Base-by-base conservation (phyloP, 768 basidiomycete species). In the Phlebiopsis gigantea region DNA sequence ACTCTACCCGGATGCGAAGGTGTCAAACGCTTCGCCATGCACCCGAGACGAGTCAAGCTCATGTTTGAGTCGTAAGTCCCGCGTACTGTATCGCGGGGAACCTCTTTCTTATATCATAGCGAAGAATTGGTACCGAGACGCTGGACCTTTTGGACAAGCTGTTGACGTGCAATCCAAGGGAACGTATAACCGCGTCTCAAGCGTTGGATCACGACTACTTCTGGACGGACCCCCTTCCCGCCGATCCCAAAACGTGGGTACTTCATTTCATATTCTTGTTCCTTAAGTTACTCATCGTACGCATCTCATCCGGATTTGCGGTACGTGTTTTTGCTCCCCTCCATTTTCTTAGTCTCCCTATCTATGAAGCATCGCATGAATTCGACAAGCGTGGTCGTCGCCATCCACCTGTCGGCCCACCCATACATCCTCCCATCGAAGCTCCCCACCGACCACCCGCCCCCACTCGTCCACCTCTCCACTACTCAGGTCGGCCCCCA, bases 201-300 rank as follows among this genome's bases (percentile, higher is more conserved):
- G 95, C 95, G 0, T 78, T 98, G 52, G 88, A 94, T 63, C 93
- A 98, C 67, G 85, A 90, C 19, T 98, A 93, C 75, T 97, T 98
- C 70, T 97, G 92, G 91, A 86, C 85, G 0, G 85, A 90, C 61
- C 95, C 96, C 0, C 64, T 93, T 34, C 90, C 94, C 31, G 89
- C 89, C 21, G 88, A 91, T 72, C 90, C 89, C 1, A 88, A 85
- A 69, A 80, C 81, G 90, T 90, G 64, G 57, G 83, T 73, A 7
- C 22, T 48, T 43, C 7, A 28, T 54, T 60, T 34, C 19, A 19
- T 15, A 7, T n/a, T 46, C 51, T 8, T 47, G 26, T 34, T 53
- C 45, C 28, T 15, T 22, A 24, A 6, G 29, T 48, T 49, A 29
- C 39, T 26, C 15, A 53, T 53, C 24, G 28, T 46, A 30, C 28